Percentiles rank a stretch among this genome's conserved stretches.
phyloP scores from a whole-genome alignment of 306 rosid genomes.

The peach (Prunus persica) region DNA sequence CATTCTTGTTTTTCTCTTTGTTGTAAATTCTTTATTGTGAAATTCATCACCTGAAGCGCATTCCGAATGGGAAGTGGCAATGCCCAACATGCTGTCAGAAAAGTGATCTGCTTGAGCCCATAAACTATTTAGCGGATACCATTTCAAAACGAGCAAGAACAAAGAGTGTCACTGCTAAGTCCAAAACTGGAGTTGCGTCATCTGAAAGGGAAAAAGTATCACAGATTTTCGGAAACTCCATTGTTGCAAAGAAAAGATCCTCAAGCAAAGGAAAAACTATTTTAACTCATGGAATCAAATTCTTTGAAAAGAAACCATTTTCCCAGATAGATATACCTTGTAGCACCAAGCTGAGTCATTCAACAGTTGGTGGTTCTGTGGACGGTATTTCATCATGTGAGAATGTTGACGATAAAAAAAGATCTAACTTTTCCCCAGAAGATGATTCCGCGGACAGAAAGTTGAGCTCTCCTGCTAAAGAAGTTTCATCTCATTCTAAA shows the following conservation, averaged over 20 bases:
- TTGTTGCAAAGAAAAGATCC: constrained; percentile 79
- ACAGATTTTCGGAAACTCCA: constrained; percentile 69
- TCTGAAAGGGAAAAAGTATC: constrained; percentile 63
- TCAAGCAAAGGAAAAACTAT: constrained; percentile 70
- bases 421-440: constrained; percentile 35
- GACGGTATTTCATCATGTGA: constrained; percentile 56
- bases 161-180: constrained; percentile 49
- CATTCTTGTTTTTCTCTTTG: constrained; percentile 6
- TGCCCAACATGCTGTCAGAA: constrained; percentile 84
- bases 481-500: constrained; percentile 49
- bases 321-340: constrained; percentile 47
- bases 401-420: constrained; percentile 49
- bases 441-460: constrained; percentile 39
- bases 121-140: constrained; percentile 48
- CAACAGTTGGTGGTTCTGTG: constrained; percentile 41
- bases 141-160: constrained; percentile 95
- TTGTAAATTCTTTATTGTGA: constrained; percentile 11
- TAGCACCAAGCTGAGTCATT: constrained; percentile 46
- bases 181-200: constrained; percentile 59
- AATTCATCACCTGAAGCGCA: constrained; percentile 65
- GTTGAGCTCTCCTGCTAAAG: constrained; percentile 47
- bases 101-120: constrained; percentile 55
- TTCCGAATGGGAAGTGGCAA: constrained; percentile 94
- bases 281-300: constrained; percentile 46
- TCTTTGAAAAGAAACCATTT: constrained; percentile 39